phyloP scores from a whole-genome alignment of 495 filamentous ascomycete species.

The Penicillium alfredii region DNA sequence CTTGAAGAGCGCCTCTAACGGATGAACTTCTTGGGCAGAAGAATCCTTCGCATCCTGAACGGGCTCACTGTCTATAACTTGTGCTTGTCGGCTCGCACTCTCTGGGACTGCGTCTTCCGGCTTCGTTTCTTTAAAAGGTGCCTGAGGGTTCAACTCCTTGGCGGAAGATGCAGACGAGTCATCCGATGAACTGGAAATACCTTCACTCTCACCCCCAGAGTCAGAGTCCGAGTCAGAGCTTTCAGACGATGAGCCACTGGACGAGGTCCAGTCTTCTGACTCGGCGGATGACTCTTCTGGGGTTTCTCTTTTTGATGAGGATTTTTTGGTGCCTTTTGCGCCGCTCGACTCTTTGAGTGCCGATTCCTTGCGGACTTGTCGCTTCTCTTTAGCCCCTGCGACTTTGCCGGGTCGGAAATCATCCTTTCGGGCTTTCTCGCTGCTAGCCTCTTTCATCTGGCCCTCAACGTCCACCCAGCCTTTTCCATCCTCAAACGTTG shows the following conservation, averaged over 20 bases:
- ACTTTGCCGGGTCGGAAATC: conserved; percentile 33
- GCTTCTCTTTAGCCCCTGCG: conserved; percentile 34
- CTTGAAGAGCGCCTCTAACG: conserved; percentile 87
- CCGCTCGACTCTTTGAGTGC: conserved; percentile 5
- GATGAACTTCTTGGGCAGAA: conserved; percentile 58
- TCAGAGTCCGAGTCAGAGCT: conserved; percentile 24
- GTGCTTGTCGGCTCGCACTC: neutral
- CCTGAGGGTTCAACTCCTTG: conserved; percentile 12
- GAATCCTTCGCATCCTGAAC: conserved; percentile 11
- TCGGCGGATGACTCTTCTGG: conserved; percentile 16
- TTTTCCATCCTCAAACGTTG: conserved; percentile 56
- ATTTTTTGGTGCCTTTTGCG: neutral
- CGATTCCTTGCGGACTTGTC: conserved; percentile 9
- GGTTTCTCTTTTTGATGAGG: conserved; percentile 7
- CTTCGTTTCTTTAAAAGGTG: conserved; percentile 8
- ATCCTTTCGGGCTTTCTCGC: conserved; percentile 29
- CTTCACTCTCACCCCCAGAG: too few species aligned
- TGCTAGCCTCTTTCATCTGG: conserved; percentile 58
- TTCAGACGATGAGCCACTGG: conserved; percentile 37
- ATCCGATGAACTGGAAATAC: conserved; percentile 22
- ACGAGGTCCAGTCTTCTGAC: conserved; percentile 43
- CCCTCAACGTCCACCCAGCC: conserved; percentile 85
- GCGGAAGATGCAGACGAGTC: conserved; percentile 19
- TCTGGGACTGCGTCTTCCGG: too few species aligned
- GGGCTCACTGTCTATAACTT: conserved; percentile 3